A percentile compares a stretch with the other conserved stretches of the same genome.
phyloP scores from a whole-genome alignment of 352 stramenopile species.

The Phytophthora melonis region DNA sequence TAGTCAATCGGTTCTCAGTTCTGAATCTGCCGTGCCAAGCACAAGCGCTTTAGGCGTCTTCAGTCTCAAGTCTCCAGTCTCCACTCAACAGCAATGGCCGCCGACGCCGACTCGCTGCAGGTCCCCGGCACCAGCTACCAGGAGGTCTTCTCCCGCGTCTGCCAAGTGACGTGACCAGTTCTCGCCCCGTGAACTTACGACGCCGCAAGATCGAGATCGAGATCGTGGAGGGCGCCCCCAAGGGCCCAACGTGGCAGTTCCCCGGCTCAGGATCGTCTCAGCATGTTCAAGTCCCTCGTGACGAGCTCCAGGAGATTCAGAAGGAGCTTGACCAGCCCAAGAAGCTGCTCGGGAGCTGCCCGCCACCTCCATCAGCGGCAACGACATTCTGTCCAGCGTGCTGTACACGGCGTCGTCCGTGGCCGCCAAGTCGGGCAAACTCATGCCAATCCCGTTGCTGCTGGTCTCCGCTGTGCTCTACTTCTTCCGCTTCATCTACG shows the following conservation, averaged over 20 bases:
- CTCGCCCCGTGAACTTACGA: conserved; percentile 37
- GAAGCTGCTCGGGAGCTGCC: conserved; percentile 71
- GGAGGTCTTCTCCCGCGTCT: conserved; percentile 22
- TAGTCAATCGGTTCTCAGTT: conserved; percentile 10
- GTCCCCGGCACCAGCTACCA: conserved; percentile 23
- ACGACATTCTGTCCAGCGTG: conserved; percentile 90
- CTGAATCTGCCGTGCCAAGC: conserved; percentile 14
- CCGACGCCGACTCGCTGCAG: conserved; percentile 19
- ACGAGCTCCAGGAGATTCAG: conserved; percentile 47
- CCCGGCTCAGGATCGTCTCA: conserved; percentile 43
- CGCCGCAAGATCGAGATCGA: conserved; percentile 63
- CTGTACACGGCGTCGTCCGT: conserved; percentile 69
- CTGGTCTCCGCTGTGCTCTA: conserved; percentile 65
- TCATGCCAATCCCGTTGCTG: conserved; percentile 80
- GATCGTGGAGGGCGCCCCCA: conserved; percentile 37
- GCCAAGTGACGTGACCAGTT: conserved; percentile 19
- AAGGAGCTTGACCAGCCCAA: conserved; percentile 37
- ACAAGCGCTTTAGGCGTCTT: background rate
- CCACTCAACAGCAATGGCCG: conserved; percentile 10
- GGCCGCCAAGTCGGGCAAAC: conserved; percentile 62
- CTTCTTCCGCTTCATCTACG: conserved; percentile 46
- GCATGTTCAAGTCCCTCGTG: conserved; percentile 48
- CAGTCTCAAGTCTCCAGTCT: background rate
- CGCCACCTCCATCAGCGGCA: conserved; percentile 88
- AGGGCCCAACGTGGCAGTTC: conserved; percentile 53